A percentile compares a stretch with the other conserved stretches of the same genome.
Evolutionary conservation across 2,329 filamentous ascomycete genomes (phyloP).

Genomic region (Diaporthe vaccinii): DNA sequence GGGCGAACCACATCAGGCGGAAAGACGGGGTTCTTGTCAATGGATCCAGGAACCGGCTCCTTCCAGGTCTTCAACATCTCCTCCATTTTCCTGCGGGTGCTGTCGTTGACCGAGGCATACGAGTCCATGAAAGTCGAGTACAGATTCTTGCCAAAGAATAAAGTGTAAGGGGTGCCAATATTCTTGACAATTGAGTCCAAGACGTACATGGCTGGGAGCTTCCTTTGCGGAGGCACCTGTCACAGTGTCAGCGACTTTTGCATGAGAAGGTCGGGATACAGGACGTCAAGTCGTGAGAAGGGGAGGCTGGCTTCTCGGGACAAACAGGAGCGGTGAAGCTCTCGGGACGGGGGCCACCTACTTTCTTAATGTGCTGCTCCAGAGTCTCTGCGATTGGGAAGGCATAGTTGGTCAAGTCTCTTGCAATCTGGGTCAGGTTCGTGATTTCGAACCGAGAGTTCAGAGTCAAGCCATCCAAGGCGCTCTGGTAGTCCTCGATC

Average conservation of each 20-base stretch:
- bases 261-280: neutral
- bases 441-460: constrained; percentile 97
- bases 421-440: constrained; percentile 96
- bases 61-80: constrained; percentile 99
- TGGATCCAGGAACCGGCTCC: constrained; percentile 92
- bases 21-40: constrained; percentile 94
- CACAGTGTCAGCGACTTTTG: constrained; percentile 44
- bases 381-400: constrained; percentile 91
- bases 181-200: constrained; percentile 99
- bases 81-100: constrained; percentile 90
- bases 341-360: constrained; percentile 66
- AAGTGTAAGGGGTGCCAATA: constrained; percentile 95
- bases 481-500: constrained; percentile 93
- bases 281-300: neutral
- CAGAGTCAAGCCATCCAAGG: constrained; percentile 88
- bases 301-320: neutral
- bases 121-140: constrained; percentile 98
- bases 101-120: constrained; percentile 88
- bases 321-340: constrained; percentile 33
- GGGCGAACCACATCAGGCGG: constrained; percentile 86
- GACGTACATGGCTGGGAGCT: constrained; percentile 95
- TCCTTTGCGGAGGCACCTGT: constrained; percentile 88
- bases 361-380: constrained; percentile 93
- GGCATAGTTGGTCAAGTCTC: constrained; percentile 96
- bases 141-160: constrained; percentile 92